Evolutionary conservation across 305 asterid genomes (phyloP).

Genomic region (Fraxinus nigra): DNA sequence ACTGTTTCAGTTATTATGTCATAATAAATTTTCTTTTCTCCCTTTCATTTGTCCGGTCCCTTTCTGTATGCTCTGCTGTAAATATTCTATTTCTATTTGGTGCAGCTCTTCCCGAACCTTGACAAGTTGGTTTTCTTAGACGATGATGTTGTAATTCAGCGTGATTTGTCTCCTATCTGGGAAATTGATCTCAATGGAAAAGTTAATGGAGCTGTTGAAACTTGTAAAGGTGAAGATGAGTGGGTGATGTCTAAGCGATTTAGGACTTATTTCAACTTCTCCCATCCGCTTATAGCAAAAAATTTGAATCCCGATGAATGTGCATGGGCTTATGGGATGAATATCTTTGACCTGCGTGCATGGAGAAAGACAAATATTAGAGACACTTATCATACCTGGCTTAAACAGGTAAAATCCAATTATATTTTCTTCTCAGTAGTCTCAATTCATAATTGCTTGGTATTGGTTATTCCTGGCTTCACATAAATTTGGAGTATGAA

Average conservation of each 20-base stretch:
- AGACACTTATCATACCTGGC: conserved; percentile 91
- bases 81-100: conserved; percentile 20
- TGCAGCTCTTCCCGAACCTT: conserved; percentile 94
- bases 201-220: conserved; percentile 98
- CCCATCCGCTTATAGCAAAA: conserved; percentile 76
- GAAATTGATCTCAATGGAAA: conserved; percentile 80
- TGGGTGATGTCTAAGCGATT: conserved; percentile 98
- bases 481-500: background rate
- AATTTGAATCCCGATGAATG: conserved; percentile 90
- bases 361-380: conserved; percentile 83
- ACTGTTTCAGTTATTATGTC: conserved; percentile 3
- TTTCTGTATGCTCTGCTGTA: conserved; percentile 12
- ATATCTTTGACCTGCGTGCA: conserved; percentile 76
- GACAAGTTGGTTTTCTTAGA: conserved; percentile 97
- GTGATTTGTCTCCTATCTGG: conserved; percentile 88
- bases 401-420: conserved; percentile 63
- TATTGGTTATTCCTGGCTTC: background rate
- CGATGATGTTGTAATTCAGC: conserved; percentile 93
- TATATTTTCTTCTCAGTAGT: background rate
- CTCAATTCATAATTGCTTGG: background rate
- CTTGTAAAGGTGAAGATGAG: conserved; percentile 94
- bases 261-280: conserved; percentile 93
- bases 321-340: conserved; percentile 99
- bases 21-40: conserved; percentile 9
- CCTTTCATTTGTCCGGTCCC: background rate